Evolutionary conservation across 164 flowering plant genomes (phyloP).

Genomic region (Tinospora cordifolia): DNA sequence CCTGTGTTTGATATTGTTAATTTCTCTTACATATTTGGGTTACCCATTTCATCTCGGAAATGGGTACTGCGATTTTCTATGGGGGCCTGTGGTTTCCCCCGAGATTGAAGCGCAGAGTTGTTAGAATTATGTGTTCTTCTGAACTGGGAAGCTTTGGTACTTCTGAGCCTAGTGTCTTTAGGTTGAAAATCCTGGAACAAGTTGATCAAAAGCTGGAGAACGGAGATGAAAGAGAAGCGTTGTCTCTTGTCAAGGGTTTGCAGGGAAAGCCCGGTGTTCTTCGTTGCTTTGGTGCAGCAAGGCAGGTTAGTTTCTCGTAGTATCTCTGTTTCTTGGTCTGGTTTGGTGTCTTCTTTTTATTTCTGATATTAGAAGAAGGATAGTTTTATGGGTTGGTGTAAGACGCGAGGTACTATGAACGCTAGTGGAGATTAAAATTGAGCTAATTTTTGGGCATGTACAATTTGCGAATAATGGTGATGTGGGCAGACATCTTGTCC

Average conservation of each 20-base stretch:
- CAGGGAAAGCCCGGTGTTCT: conserved; percentile 67
- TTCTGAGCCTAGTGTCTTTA: conserved; percentile 16
- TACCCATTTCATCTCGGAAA: no score
- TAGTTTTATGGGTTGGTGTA: no score
- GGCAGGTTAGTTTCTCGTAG: conserved; percentile 67
- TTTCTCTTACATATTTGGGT: no score
- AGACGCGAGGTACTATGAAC: neutral
- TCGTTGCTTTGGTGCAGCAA: conserved; percentile 63
- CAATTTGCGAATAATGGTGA: no score
- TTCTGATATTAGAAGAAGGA: neutral
- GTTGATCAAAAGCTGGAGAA: conserved; percentile 53
- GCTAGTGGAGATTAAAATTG: neutral
- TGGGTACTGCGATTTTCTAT: no score
- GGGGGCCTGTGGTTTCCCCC: no score
- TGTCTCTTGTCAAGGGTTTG: conserved; percentile 51
- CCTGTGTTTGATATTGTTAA: no score
- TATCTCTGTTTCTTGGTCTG: neutral
- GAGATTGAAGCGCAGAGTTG: no score
- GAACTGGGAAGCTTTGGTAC: conserved; percentile 20
- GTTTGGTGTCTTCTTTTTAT: neutral
- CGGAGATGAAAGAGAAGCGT: conserved; percentile 67
- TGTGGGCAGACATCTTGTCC: no score
- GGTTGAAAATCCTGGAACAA: conserved; percentile 39
- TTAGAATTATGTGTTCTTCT: no score
- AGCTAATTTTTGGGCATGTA: neutral